Conservation (phyloP, 306 rosid genomes). For the Ochetophila trinervis region DNA sequence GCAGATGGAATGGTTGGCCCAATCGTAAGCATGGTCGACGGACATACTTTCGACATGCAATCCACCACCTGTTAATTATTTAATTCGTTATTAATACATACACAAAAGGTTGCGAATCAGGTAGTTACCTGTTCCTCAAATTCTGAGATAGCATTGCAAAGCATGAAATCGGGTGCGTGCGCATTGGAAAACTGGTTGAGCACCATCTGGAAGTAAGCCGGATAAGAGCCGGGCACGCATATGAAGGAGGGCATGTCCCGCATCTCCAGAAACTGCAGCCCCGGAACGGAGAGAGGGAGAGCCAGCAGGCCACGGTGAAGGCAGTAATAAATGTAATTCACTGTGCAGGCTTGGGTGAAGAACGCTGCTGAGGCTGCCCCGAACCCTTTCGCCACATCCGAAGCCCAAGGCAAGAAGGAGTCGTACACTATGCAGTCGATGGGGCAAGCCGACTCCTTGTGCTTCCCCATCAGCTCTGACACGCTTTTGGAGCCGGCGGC, state of each 20-base stretch:
- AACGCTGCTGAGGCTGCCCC: slow-evolving; percentile 44
- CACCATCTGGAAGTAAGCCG: slow-evolving; percentile 36
- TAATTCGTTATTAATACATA: not conserved
- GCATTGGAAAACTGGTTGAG: slow-evolving; percentile 46
- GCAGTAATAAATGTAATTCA: slow-evolving; percentile 35
- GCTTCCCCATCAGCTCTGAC: slow-evolving; percentile 37
- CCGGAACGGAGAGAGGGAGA: slow-evolving; percentile 34
- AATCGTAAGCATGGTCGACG: slow-evolving; percentile 14
- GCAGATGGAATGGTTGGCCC: slow-evolving; percentile 35
- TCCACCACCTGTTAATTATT: slow-evolving; percentile 4
- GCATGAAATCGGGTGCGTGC: slow-evolving; percentile 42
- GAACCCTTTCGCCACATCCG: slow-evolving; percentile 52
- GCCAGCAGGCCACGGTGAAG: slow-evolving; percentile 37
- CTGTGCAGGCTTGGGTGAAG: slow-evolving; percentile 56
- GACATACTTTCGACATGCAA: slow-evolving; percentile 21
- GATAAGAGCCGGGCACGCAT: slow-evolving; percentile 30
- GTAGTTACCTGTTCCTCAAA: slow-evolving; percentile 51
- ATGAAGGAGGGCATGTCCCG: slow-evolving; percentile 56
- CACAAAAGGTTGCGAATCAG: too few species aligned
- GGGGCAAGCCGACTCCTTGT: slow-evolving; percentile 28
- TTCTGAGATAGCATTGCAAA: slow-evolving; percentile 52
- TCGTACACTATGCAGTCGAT: slow-evolving; percentile 53
- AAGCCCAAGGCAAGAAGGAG: slow-evolving; percentile 41
- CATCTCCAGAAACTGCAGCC: slow-evolving; percentile 45
- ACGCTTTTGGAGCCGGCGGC: slow-evolving; percentile 37